Base-by-base conservation (phyloP, 1,284 basidiomycete species). In the Cutaneotrichosporon sp. region DNA sequence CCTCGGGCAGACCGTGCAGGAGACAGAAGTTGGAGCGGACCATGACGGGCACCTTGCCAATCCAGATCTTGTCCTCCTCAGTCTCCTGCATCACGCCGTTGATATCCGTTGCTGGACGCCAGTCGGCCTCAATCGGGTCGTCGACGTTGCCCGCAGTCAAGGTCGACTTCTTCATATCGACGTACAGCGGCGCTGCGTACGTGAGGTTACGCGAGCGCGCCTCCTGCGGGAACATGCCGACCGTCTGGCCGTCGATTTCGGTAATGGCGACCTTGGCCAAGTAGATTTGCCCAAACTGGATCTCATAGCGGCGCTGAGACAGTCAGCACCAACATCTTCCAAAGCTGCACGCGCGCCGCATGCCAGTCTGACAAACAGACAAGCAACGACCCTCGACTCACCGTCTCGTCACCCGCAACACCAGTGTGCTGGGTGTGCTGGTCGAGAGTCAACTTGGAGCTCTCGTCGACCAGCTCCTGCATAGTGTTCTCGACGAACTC, bases 401-500 rank as follows among this genome's bases (percentile, higher is more conserved):
- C 83, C 56, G 83, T 82, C 84, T 81, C 84, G 72, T 92, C 92
- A 43, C 86, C 82, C 43, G 87, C 86, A 65, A 89, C 87, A 18
- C 92, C 94, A 4, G 93, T 91, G 78, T 97, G 93, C 80, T 99
- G 95, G 75, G 93, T 90, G 62, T 89, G 89, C 80, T 99, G 95
- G 81, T 99, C 95, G 56, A 99, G 83, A 64, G 95, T 95, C 73
- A 99, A 87, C 71, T 92, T 91, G 34, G 88, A 83, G 69, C 92
- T 93, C 81, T 99, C 97, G 75, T 99, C 95, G 36, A 99, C 95
- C 34, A 99, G 85, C 78, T 99, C 95, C 81, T 99, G 95, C 91
- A 99, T 97, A n/a, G 95, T 98, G 75, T 97, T 98, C 79, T 95
- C 92, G 54, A 99, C 92, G 75, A 99, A 99, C 81, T 99, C 97